Base-by-base conservation (phyloP, 345 rosid species). In the Eucalyptus lansdowneana region DNA sequence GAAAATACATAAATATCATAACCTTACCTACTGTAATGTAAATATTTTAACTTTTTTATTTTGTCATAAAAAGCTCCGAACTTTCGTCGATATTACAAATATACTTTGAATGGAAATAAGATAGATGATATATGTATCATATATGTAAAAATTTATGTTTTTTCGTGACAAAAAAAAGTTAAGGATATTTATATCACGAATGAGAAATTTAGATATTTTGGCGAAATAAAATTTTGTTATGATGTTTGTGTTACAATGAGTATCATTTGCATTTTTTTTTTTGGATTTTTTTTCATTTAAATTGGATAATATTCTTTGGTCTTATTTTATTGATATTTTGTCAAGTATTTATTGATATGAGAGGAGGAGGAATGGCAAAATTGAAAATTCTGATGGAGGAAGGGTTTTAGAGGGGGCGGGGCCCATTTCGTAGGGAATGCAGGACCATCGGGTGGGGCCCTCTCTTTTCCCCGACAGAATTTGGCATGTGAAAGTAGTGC, bases 61-160 rank as follows among this genome's bases (percentile, higher is more conserved):
- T 19, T 56, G 6, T 56, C 13, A 56, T 24, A 56, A 56, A 56
- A 56, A 56, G 6, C 3, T 24, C 3, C 3, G 0, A 56, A 56
- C 58, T 53, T 53, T 19, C 5, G 2, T 53, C 2, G 1, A 0
- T 19, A 8, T 2, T 11, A 53, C 11, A 53, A 21, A 53, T 53
- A 53, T 53, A 21, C 58, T 53, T 53, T 53, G 25, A 53, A 19
- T 53, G 4, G 11, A 53, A 53, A 53, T 53, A 19, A 53, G 5
- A 53, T 53, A 53, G 24, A 53, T 8, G 4, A 53, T 53, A 8
- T 53, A 53, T 19, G 56, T 53, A 53, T 53, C 2, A 19, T 53
- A 21, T 8, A 53, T 21, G 25, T 53, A 8, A 53, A 53, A 53
- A 53, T 53, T 53, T 19, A 53, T 2, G 6, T 56, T 24, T 24